Base-by-base conservation (phyloP, 257 asterid species). In the Solanum bulbocastanum region DNA sequence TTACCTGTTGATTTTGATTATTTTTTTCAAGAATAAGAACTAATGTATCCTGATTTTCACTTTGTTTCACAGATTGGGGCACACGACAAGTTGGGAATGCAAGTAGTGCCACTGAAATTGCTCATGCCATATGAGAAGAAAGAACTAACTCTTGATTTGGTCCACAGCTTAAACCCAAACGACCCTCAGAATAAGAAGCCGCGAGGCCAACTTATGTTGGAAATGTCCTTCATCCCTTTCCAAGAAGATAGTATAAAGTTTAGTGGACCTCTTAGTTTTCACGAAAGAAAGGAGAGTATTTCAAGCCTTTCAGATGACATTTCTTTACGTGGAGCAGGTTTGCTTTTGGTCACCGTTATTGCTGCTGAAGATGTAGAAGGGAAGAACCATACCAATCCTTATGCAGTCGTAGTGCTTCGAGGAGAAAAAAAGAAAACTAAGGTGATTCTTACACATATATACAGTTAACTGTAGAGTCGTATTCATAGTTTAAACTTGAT, bases 11-110 rank as follows among this genome's bases (percentile, higher is more conserved):
- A 32, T 69, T 30, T 69, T 32, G 76, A 69, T 32, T 69, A 6
- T 13, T 69, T 69, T 69, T 25, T 30, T 14, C 76, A 32, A 69
- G 40, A 69, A 14, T 69, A 42, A 18, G 35, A 35, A 33, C 35
- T 39, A 32, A 4, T 20, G 18, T 83, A 39, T 36, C 16, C 49
- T 60, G 86, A 5, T 11, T 78, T 35, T 23, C 49, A 37, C 60
- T 52, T 85, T 37, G 60, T 42, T 88, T 79, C 74, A 84, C 90
- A 96, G 98, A 90, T 94, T 73, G 98, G 98, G 14, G 91, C 93
- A 83, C 98, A 96, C 78, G 98, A 95, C 88, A 95, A 93, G 90
- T 87, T 96, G 88, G 99, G 99, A 33, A 96, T 94, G 97, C 98
- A 96, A 93, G 91, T 89, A 12, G 90, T 92, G 73, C 95, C 94